Conservation (phyloP, 352 stramenopile genomes). For the Phytophthora idaei region DNA sequence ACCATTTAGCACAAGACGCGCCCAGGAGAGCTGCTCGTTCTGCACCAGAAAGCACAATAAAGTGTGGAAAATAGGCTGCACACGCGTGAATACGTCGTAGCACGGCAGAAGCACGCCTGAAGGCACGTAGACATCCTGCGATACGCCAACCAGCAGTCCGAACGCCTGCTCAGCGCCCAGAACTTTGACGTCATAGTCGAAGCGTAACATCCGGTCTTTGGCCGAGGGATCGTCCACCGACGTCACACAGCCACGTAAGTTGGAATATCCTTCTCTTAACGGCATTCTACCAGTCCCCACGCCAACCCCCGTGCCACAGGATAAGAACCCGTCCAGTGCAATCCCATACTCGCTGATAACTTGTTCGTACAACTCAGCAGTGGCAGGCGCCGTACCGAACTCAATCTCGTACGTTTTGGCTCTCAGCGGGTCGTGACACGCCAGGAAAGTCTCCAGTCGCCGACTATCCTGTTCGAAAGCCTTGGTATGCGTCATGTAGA, state of each 20-base stretch:
- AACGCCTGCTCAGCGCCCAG: constrained; percentile 68
- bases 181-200: constrained; percentile 80
- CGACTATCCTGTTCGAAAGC: constrained; percentile 60
- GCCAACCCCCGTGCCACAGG: constrained; percentile 23
- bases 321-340: constrained; percentile 50
- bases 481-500: constrained; percentile 64
- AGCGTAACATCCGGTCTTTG: constrained; percentile 72
- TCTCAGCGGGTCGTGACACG: constrained; percentile 81
- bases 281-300: constrained; percentile 24
- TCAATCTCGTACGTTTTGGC: constrained; percentile 84
- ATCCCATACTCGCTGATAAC: constrained; percentile 79
- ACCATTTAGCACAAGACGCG: constrained; percentile 47
- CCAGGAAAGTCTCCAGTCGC: constrained; percentile 69
- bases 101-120: constrained; percentile 61
- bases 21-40: constrained; percentile 68
- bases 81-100: constrained; percentile 78
- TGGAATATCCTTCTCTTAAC: constrained; percentile 44
- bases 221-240: constrained; percentile 65
- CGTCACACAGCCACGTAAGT: constrained; percentile 60
- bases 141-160: constrained; percentile 76
- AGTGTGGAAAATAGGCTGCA: constrained; percentile 85
- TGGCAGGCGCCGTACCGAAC: constrained; percentile 67
- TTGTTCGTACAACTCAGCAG: constrained; percentile 72
- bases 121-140: constrained; percentile 82
- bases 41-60: constrained; percentile 71